Percentiles rank a stretch among this genome's conserved stretches.
Evolutionary conservation across 306 rosid genomes (phyloP).

Genomic region (Ormosia semicastrata): DNA sequence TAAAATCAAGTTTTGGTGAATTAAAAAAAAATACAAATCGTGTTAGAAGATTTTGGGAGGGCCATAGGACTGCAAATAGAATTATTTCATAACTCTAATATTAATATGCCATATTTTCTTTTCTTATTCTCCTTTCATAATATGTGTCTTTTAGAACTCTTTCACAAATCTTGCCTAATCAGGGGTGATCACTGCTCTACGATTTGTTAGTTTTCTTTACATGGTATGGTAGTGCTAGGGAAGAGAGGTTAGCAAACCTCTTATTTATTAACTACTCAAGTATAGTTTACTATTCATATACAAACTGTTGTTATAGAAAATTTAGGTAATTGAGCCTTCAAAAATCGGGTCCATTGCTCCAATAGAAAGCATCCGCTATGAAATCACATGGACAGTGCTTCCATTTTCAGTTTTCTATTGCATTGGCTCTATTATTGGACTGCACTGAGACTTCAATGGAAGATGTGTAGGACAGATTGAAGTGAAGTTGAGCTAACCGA

Average conservation of each 20-base stretch:
- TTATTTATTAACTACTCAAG: not conserved
- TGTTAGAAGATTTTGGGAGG: not conserved
- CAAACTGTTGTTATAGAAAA: not conserved
- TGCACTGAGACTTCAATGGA: constrained; percentile 12
- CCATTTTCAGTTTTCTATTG: constrained; percentile 22
- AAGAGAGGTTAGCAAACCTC: not conserved
- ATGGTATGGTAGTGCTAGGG: not conserved
- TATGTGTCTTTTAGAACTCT: not conserved
- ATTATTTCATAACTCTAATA: not conserved
- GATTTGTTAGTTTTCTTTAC: constrained; percentile 6
- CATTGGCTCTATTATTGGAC: constrained; percentile 24
- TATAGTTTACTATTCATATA: not conserved
- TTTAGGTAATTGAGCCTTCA: not conserved
- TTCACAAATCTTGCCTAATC: not conserved
- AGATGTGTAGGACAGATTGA: not conserved
- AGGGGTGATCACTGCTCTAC: not conserved
- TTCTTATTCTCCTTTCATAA: not conserved
- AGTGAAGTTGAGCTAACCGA: not conserved
- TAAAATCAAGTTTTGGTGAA: not conserved
- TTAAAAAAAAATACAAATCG: not conserved
- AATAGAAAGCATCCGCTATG: constrained; percentile 27
- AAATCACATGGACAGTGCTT: constrained; percentile 30
- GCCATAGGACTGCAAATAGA: not conserved
- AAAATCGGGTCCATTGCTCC: constrained; percentile 10
- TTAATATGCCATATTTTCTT: not conserved